Evolutionary conservation across 1,284 basidiomycete genomes (phyloP).

Genomic region (Ustilago bromivora): DNA sequence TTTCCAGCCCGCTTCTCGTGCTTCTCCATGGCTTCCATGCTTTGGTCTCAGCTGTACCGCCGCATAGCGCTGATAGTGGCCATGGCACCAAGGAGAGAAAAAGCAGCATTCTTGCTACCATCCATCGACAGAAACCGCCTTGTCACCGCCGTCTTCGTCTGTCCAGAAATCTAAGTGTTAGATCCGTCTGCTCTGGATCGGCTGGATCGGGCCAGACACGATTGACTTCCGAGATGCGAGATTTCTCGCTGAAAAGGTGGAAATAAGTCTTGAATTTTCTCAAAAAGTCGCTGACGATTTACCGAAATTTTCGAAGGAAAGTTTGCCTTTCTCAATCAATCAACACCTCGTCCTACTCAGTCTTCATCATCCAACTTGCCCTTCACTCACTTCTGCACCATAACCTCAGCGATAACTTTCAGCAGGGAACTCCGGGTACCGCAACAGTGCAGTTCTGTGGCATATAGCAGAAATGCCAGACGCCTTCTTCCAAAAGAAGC

Average conservation of each 20-base stretch:
- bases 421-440: too few relatives aligned
- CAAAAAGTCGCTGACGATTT: conserved; percentile 2
- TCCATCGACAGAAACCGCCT: background rate
- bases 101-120: background rate
- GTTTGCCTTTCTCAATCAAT: background rate
- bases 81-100: background rate
- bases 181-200: background rate
- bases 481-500: conserved; percentile 69
- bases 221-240: conserved; percentile 33
- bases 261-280: conserved; percentile 10
- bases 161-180: background rate
- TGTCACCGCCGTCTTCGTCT: background rate
- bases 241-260: conserved; percentile 10
- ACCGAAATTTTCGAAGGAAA: background rate
- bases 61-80: background rate
- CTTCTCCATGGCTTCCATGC: background rate
- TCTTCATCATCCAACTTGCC: background rate
- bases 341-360: conserved; percentile 5
- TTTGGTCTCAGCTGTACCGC: background rate
- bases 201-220: conserved; percentile 3
- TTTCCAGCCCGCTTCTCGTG: background rate
- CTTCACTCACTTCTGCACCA: too few relatives aligned
- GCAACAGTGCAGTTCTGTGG: too few relatives aligned
- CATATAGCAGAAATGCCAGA: conserved; percentile 57
- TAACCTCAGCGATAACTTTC: background rate